These are phyloP conservation scores for Linum usitatissimum DNA, from an alignment of 345 rosid species.

Conservation along the genomic window DNA sequence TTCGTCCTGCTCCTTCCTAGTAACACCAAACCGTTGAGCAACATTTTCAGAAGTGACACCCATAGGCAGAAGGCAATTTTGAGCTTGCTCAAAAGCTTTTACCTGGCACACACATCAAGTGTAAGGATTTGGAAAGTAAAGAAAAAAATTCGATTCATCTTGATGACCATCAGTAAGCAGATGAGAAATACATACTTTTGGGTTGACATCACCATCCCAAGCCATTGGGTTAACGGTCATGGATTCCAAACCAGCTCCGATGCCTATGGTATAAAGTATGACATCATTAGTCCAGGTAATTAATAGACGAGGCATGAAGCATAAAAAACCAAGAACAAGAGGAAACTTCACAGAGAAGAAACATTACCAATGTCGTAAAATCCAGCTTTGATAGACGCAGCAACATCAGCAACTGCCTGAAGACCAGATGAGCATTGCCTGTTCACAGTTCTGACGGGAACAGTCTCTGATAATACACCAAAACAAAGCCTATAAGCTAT, in stretches of 20 bases:
- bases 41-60: conserved; percentile 96
- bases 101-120: conserved; percentile 26
- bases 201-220: conserved; percentile 31
- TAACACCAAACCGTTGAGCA: conserved; percentile 63
- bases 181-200: conserved; percentile 34
- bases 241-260: conserved; percentile 86
- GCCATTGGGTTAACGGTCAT: conserved; percentile 45
- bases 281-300: neutral
- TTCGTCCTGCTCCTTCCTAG: conserved; percentile 81
- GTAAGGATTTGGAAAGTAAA: neutral
- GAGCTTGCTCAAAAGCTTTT: conserved; percentile 51
- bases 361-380: conserved; percentile 63
- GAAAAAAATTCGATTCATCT: neutral
- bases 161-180: neutral
- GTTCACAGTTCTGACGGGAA: conserved; percentile 82
- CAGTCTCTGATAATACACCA: conserved; percentile 35
- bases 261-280: conserved; percentile 29
- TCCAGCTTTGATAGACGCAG: conserved; percentile 79
- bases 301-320: conserved; percentile 10
- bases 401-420: conserved; percentile 93
- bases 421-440: conserved; percentile 93
- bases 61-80: conserved; percentile 95
- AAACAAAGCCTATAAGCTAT: conserved; percentile 9
- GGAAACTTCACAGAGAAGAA: neutral
- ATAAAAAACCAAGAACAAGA: neutral